Evolutionary conservation across 139 green algal species (phyloP).

Genomic region (Trebouxia sp.): DNA sequence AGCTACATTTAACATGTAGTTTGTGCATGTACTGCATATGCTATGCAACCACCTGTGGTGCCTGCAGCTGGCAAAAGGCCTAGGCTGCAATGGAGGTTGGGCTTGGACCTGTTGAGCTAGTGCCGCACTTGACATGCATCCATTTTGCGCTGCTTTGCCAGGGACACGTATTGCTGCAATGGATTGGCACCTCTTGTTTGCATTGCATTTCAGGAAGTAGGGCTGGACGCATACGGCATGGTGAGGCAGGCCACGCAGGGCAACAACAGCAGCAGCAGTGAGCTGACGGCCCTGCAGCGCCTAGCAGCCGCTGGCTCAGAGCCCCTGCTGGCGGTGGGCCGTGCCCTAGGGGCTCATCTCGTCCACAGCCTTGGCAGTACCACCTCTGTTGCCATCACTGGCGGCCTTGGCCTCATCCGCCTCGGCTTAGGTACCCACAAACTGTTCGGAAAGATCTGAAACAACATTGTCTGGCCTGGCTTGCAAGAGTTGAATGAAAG

Average conservation of each 20-base stretch:
- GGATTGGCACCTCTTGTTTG: too few relatives aligned
- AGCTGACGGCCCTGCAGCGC: slow-evolving; percentile 41
- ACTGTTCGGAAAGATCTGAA: neutral
- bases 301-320: slow-evolving; percentile 40
- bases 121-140: too few relatives aligned
- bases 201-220: slow-evolving; percentile 20
- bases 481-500: too few relatives aligned
- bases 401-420: slow-evolving; percentile 52
- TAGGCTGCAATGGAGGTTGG: too few relatives aligned
- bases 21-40: too few relatives aligned
- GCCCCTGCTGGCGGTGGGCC: slow-evolving; percentile 49
- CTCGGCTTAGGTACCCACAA: slow-evolving; percentile 46
- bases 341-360: slow-evolving; percentile 34
- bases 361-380: slow-evolving; percentile 47
- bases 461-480: neutral
- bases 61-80: too few relatives aligned
- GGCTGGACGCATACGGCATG: slow-evolving; percentile 22
- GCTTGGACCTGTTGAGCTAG: too few relatives aligned
- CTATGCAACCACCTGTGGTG: too few relatives aligned
- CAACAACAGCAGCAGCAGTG: neutral
- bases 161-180: too few relatives aligned
- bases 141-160: too few relatives aligned
- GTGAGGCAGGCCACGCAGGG: slow-evolving; percentile 25
- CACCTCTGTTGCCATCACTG: slow-evolving; percentile 59
- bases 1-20: too few relatives aligned